Conservation (phyloP, 2,329 filamentous ascomycete genomes). For the Colletotrichum tofieldiae region DNA sequence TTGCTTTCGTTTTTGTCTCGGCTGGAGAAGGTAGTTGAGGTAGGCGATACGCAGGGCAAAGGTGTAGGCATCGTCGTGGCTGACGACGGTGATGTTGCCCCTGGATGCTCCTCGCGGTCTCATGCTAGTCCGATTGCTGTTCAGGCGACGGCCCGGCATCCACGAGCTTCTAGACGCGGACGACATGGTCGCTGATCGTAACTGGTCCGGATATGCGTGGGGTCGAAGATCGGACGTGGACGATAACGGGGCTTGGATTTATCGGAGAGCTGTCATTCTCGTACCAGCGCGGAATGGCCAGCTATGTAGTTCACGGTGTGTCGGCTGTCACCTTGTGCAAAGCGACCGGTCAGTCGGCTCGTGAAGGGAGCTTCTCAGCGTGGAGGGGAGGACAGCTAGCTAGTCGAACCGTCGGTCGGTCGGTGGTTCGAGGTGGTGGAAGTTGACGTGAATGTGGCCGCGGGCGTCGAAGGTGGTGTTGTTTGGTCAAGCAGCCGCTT, state of each 20-base stretch:
- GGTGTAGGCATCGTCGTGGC: constrained; percentile 87
- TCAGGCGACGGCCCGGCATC: constrained; percentile 61
- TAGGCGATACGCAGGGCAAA: constrained; percentile 93
- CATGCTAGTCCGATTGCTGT: constrained; percentile 60
- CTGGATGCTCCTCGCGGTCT: constrained; percentile 63
- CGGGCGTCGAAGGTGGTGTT: constrained; percentile 33
- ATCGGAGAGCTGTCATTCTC: constrained; percentile 41
- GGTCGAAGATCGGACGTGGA: constrained; percentile 33
- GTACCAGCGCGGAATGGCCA: constrained; percentile 38
- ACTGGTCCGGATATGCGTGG: constrained; percentile 25
- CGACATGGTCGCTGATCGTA: constrained; percentile 63
- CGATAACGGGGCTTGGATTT: constrained; percentile 27
- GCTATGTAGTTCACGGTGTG: constrained; percentile 14
- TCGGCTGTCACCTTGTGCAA: constrained; percentile 1
- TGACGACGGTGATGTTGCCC: constrained; percentile 60
- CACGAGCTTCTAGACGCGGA: constrained; percentile 65
- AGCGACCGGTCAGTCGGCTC: constrained; percentile 4
- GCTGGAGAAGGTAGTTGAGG: constrained; percentile 93
- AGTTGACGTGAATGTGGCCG: constrained; percentile 16
- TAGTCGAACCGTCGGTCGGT: background rate
- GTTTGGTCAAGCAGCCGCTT: constrained; percentile 41
- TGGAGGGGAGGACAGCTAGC: background rate
- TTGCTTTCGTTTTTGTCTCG: constrained; percentile 90
- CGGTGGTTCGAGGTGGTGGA: constrained; percentile 8
- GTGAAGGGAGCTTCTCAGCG: background rate